phyloP scores from a whole-genome alignment of 805 yeast genomes.

The Wickerhamomyces alni region DNA sequence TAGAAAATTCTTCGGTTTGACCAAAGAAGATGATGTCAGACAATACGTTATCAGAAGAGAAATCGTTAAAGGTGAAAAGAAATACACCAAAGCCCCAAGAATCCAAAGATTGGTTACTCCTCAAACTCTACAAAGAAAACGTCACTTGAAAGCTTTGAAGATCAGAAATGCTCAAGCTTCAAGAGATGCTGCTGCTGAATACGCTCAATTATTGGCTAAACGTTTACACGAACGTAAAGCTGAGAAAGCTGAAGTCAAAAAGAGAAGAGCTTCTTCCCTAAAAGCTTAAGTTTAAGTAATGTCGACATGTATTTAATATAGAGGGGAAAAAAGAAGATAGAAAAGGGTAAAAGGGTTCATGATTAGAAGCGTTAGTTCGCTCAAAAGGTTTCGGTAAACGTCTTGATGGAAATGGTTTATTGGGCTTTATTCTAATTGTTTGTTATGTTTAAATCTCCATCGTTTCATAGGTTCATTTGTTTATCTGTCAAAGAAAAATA shows the following conservation, averaged over 20 bases:
- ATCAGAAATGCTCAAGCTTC: slow-evolving; percentile 96
- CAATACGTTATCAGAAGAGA: slow-evolving; percentile 97
- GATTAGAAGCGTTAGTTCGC: not conserved
- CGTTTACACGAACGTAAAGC: slow-evolving; percentile 98
- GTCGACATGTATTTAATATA: not conserved
- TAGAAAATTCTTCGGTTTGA: slow-evolving; percentile 98
- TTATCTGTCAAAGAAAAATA: slow-evolving; percentile 4
- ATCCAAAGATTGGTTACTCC: slow-evolving; percentile 99
- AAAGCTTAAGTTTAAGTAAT: slow-evolving; percentile 54
- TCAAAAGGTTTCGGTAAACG: not conserved
- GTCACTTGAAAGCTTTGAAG: slow-evolving; percentile 91
- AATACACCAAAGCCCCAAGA: slow-evolving; percentile 99
- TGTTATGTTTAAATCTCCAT: not conserved
- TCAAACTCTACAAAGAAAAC: slow-evolving; percentile 98
- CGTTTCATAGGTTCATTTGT: not conserved
- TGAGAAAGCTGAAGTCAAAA: slow-evolving; percentile 96
- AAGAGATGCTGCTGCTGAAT: slow-evolving; percentile 99
- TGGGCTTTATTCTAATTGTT: not conserved
- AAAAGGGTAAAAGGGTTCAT: not conserved
- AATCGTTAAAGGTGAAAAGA: slow-evolving; percentile 95
- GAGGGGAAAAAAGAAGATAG: not conserved
- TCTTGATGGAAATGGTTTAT: not conserved
- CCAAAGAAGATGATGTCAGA: slow-evolving; percentile 66
- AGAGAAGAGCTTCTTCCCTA: slow-evolving; percentile 99
- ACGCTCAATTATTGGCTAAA: slow-evolving; percentile 97